Conservation (phyloP, 208 protist species). For the Angomonas deanei region DNA sequence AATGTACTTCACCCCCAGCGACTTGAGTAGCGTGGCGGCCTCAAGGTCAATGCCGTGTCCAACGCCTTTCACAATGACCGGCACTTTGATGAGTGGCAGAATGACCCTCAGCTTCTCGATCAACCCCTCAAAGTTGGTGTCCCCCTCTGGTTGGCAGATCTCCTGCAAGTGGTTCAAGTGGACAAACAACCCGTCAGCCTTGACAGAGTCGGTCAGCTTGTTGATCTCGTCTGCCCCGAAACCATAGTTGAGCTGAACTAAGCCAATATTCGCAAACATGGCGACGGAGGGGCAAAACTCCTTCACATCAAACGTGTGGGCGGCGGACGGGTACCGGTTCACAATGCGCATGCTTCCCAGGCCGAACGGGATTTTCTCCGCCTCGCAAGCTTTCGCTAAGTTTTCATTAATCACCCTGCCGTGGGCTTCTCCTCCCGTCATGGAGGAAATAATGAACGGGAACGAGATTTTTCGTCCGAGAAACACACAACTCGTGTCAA, state of each 20-base stretch:
- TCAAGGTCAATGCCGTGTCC: constrained; percentile 86
- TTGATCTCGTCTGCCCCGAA: constrained; percentile 83
- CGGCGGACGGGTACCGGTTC: constrained; percentile 77
- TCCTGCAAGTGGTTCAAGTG: constrained; percentile 91
- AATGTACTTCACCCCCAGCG: constrained; percentile 78
- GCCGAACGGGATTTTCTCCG: constrained; percentile 82
- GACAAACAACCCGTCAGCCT: constrained; percentile 86
- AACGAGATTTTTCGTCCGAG: constrained; percentile 72
- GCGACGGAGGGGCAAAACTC: constrained; percentile 78
- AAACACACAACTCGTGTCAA: constrained; percentile 74
- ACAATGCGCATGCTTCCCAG: constrained; percentile 90
- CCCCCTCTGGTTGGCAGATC: constrained; percentile 87
- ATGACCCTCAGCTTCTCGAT: constrained; percentile 64
- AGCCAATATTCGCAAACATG: constrained; percentile 90
- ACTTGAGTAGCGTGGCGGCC: constrained; percentile 52
- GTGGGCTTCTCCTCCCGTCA: constrained; percentile 88
- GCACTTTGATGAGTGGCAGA: constrained; percentile 78
- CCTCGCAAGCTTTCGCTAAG: constrained; percentile 84
- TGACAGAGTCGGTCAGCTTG: constrained; percentile 69
- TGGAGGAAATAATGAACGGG: constrained; percentile 86
- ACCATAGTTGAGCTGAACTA: constrained; percentile 92
- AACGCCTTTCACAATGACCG: constrained; percentile 87
- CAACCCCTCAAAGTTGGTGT: constrained; percentile 86
- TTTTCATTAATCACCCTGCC: constrained; percentile 90
- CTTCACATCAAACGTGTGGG: constrained; percentile 87